Evolutionary conservation across 2,329 filamentous ascomycete species (phyloP).

Genomic region (Clonostachys chloroleuca): DNA sequence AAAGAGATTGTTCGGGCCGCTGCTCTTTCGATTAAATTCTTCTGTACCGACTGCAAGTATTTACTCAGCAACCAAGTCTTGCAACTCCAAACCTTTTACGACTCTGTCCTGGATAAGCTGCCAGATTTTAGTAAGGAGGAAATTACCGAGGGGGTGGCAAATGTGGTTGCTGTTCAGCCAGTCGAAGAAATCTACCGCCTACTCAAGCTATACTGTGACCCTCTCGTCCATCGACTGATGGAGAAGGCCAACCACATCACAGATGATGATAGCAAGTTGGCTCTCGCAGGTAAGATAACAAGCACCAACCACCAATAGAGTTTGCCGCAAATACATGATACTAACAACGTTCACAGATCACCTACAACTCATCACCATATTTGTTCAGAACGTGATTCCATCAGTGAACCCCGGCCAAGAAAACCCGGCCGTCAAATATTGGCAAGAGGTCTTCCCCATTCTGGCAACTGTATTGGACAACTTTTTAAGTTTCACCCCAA

Average conservation of each 20-base stretch:
- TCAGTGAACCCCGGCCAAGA: constrained; percentile 67
- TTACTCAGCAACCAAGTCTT: constrained; percentile 78
- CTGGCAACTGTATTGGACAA: constrained; percentile 82
- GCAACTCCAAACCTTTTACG: constrained; percentile 89
- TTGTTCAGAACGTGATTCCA: constrained; percentile 74
- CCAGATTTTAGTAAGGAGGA: constrained; percentile 89
- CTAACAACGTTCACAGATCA: constrained; percentile 56
- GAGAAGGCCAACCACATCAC: constrained; percentile 79
- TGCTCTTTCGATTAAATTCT: constrained; percentile 92
- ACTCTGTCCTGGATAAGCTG: constrained; percentile 81
- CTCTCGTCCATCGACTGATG: constrained; percentile 82
- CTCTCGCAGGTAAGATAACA: constrained; percentile 67
- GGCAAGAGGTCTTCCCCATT: constrained; percentile 87
- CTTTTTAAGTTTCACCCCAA: constrained; percentile 81
- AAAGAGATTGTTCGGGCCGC: constrained; percentile 89
- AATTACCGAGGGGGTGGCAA: constrained; percentile 91
- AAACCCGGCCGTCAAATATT: constrained; percentile 93
- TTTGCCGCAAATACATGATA: constrained; percentile 6
- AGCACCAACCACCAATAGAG: not conserved
- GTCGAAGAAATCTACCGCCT: constrained; percentile 74
- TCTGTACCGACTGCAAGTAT: constrained; percentile 91
- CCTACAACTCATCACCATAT: constrained; percentile 86
- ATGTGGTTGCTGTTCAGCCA: constrained; percentile 84
- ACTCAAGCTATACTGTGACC: constrained; percentile 90
- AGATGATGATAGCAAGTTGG: constrained; percentile 77